phyloP scores from a whole-genome alignment of 2,329 filamentous ascomycete species.

The Beauveria sp. region DNA sequence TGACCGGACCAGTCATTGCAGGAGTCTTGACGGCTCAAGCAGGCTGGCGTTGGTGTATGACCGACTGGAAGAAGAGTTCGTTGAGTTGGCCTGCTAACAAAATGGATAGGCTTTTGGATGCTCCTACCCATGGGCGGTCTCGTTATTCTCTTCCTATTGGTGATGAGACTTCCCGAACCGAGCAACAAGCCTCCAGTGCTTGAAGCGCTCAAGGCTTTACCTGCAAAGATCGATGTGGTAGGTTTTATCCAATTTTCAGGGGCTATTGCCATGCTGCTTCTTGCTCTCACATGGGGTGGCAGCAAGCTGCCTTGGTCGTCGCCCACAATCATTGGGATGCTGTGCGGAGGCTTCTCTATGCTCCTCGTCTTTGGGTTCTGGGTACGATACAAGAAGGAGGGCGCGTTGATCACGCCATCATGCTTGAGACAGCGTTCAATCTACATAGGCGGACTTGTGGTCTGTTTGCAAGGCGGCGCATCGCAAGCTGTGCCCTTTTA shows the following conservation, averaged over 20 bases:
- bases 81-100: no score
- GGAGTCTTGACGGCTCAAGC: slow-evolving; percentile 2
- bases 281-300: not conserved
- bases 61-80: no score
- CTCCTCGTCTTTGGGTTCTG: not conserved
- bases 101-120: slow-evolving; percentile 6
- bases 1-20: slow-evolving; percentile 10
- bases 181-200: not conserved
- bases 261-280: not conserved
- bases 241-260: not conserved
- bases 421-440: not conserved
- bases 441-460: not conserved
- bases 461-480: not conserved
- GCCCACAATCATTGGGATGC: not conserved
- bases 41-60: slow-evolving; percentile 12
- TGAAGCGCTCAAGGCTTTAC: not conserved
- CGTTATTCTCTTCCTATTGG: not conserved
- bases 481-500: not conserved
- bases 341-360: not conserved
- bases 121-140: not conserved
- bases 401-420: not conserved
- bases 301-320: not conserved
- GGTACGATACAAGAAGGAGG: not conserved
- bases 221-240: not conserved
- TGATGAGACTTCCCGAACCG: no score